Base-by-base conservation (phyloP, 2,329 filamentous ascomycete species). In the Ceratocystis variospora region DNA sequence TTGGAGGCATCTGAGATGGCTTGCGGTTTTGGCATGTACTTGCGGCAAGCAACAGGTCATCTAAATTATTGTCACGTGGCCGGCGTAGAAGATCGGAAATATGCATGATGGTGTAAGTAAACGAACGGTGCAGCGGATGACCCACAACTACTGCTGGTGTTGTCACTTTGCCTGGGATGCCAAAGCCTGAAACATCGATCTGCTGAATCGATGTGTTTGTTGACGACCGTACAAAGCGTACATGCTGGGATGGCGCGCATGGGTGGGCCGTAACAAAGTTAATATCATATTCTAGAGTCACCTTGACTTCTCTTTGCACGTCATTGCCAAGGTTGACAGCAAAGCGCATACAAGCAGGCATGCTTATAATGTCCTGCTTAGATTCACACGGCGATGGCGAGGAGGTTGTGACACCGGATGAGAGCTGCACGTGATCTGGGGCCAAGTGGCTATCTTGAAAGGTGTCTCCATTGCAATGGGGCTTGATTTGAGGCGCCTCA, bases 211-310 rank as follows among this genome's bases (percentile, higher is more conserved):
- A 83, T 22, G 83, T 82, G 71, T 82, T 86, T 0, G 80, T 79
- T 0, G 83, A 81, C 15, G 83, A 83, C 71, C 81, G 83, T 63
- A 86, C 71, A 65, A 86, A 80, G 68, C 79, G 81, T 1, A 84
- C 80, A 66, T 80, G 78, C 63, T 78, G 78, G 1, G 83, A 83
- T 1, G 82, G 80, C 4, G 82, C 79, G 70, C 85, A 88, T 0
- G 85, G 85, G 70, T 87, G 83, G 0, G 84, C 84, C 0, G 85
- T 87, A 19, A 87, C 82, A 71, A 87, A 87, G 70, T 81, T 81
- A 25, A 87, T 78, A 67, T 87, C 84, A 69, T 84, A 81, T 5
- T 75, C 74, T 8, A 88, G 73, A 0, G 77, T 71, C 63, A 80
- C 77, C 1, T 76, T 76, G 64, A 68, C 66, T 46, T 68, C 63